These are phyloP conservation scores for Torrubiellomyces zombiae DNA, from an alignment of 2,329 filamentous ascomycete species.

Conservation along the genomic window DNA sequence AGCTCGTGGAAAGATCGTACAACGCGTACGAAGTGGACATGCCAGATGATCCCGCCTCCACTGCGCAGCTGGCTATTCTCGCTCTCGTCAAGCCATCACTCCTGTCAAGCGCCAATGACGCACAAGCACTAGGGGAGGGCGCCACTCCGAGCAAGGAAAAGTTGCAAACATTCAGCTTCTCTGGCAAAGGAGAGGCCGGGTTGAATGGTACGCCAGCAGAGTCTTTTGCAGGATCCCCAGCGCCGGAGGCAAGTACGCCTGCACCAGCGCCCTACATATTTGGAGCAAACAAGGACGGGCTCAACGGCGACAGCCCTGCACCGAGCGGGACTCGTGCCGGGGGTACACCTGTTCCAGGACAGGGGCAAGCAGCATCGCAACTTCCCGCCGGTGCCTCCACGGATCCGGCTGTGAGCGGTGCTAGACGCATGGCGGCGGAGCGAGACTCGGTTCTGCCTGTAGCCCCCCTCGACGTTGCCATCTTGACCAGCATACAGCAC, in stretches of 20 bases:
- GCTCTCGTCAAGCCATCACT: conserved; percentile 44
- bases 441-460: conserved; percentile 69
- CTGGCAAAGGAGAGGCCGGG: conserved; percentile 50
- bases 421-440: conserved; percentile 42
- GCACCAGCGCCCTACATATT: conserved; percentile 51
- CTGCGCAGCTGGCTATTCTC: conserved; percentile 58
- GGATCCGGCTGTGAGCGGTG: conserved; percentile 32
- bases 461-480: conserved; percentile 73
- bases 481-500: conserved; percentile 76
- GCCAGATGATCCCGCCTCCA: conserved; percentile 77
- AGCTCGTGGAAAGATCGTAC: conserved; percentile 71
- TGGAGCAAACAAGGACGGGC: conserved; percentile 25
- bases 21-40: conserved; percentile 81
- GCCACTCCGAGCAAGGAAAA: conserved; percentile 47
- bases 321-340: conserved; percentile 35
- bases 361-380: conserved; percentile 14
- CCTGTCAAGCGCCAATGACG: conserved; percentile 25
- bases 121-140: conserved; percentile 27
- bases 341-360: conserved; percentile 23
- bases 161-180: conserved; percentile 50
- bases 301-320: conserved; percentile 34
- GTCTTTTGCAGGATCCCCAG: conserved; percentile 76
- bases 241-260: conserved; percentile 55
- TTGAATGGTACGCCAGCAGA: conserved; percentile 63
- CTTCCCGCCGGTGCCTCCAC: conserved; percentile 29